Conservation (phyloP, 768 basidiomycete genomes). For the Suillus weaverae region DNA sequence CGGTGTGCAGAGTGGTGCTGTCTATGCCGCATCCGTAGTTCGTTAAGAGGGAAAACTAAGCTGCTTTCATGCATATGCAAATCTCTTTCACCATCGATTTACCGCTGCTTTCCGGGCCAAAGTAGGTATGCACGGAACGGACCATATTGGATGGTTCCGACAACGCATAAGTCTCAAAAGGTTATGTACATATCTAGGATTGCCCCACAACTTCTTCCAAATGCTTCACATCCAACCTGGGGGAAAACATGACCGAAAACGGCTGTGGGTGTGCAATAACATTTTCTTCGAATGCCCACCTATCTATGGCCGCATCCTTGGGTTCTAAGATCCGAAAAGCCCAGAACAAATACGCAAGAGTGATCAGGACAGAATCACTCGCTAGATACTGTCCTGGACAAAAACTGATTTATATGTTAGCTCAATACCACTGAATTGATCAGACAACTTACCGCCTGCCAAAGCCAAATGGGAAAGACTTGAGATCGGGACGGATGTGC, state of each 20-base stretch:
- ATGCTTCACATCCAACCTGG: conserved; percentile 28
- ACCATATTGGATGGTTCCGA: background rate
- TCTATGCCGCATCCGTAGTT: background rate
- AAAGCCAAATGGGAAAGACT: conserved; percentile 53
- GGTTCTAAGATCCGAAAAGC: conserved; percentile 54
- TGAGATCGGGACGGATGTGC: conserved; percentile 45
- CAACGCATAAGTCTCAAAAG: background rate
- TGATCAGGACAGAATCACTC: conserved; percentile 54
- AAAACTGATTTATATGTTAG: conserved; percentile 34
- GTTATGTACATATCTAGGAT: background rate
- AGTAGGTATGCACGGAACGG: background rate
- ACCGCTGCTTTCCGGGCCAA: background rate
- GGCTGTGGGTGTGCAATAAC: conserved; percentile 57
- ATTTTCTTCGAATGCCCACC: conserved; percentile 54
- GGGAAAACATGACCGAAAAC: conserved; percentile 54
- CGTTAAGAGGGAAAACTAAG: background rate
- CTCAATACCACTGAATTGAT: background rate
- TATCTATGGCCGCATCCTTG: conserved; percentile 52
- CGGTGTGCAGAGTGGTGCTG: background rate
- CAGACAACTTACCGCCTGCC: conserved; percentile 37
- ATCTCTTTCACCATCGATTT: background rate
- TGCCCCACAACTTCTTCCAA: conserved; percentile 5
- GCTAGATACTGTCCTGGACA: conserved; percentile 58
- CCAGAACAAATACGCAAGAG: conserved; percentile 62
- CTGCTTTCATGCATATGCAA: background rate